phyloP scores from a whole-genome alignment of 257 asterid genomes.

The Cinchona pubescens region DNA sequence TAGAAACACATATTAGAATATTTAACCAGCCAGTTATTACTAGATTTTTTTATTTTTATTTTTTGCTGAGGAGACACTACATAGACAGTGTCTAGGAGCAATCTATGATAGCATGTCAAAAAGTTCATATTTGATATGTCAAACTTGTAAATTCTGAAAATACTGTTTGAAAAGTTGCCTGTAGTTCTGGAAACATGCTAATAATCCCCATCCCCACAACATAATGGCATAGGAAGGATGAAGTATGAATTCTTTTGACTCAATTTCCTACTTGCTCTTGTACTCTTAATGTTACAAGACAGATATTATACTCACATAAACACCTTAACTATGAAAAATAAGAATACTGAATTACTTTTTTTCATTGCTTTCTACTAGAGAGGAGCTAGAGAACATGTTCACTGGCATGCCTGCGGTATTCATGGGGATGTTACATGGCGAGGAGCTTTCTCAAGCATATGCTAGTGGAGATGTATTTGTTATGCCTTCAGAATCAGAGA shows the following conservation, averaged over 20 bases:
- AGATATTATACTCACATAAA: background rate
- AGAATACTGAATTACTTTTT: background rate
- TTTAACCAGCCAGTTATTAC: background rate
- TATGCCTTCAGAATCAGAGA: conserved; percentile 96
- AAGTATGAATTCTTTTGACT: background rate
- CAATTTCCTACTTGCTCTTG: background rate
- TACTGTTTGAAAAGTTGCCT: background rate
- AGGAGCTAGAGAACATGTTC: conserved; percentile 78
- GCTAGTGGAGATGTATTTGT: conserved; percentile 90
- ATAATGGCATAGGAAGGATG: background rate
- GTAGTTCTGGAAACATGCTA: background rate
- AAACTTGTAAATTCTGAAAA: background rate
- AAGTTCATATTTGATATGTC: background rate
- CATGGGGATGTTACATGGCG: conserved; percentile 87
- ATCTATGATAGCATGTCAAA: background rate
- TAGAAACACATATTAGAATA: background rate
- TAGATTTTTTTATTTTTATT: no score
- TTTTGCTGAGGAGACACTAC: background rate
- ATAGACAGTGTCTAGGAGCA: background rate
- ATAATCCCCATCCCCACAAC: background rate
- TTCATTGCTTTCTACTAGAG: conserved; percentile 36
- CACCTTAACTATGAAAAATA: background rate
- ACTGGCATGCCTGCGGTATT: conserved; percentile 75
- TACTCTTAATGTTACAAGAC: background rate
- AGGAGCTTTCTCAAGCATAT: conserved; percentile 92